phyloP scores from a whole-genome alignment of 805 yeast species.

The Barnettozyma pratensis region DNA sequence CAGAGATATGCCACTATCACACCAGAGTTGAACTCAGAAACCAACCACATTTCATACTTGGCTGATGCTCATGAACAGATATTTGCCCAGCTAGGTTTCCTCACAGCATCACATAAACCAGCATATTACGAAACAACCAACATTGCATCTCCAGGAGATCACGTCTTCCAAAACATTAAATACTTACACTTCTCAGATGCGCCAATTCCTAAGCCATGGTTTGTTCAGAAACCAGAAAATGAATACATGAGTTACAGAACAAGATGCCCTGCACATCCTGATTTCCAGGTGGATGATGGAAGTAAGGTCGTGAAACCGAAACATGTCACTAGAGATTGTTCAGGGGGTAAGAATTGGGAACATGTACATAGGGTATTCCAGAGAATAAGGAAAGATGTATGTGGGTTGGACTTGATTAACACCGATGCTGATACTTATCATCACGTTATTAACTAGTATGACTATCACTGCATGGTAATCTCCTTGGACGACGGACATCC shows the following conservation, averaged over 20 bases:
- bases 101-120: slow-evolving; percentile 11
- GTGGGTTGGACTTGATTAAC: slow-evolving; percentile 18
- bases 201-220: slow-evolving; percentile 69
- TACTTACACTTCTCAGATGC: slow-evolving; percentile 61
- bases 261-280: slow-evolving; percentile 16
- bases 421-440: slow-evolving; percentile 18
- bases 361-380: slow-evolving; percentile 13
- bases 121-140: slow-evolving; percentile 16
- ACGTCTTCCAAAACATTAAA: slow-evolving; percentile 29
- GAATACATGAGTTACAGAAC: slow-evolving; percentile 15
- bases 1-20: slow-evolving; percentile 44
- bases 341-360: slow-evolving; percentile 22
- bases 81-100: slow-evolving; percentile 20
- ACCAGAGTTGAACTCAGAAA: slow-evolving; percentile 38
- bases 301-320: slow-evolving; percentile 6
- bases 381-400: slow-evolving; percentile 18
- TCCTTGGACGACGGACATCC: no score
- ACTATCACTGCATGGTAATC: no score
- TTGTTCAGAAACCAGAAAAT: slow-evolving; percentile 5
- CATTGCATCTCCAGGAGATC: slow-evolving; percentile 13
- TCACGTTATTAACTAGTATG: slow-evolving; percentile 27
- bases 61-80: slow-evolving; percentile 41
- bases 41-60: slow-evolving; percentile 35
- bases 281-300: slow-evolving; percentile 29
- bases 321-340: slow-evolving; percentile 14